A percentile compares a stretch with the other conserved stretches of the same genome.
Evolutionary conservation across 2,329 filamentous ascomycete species (phyloP).

Genomic region (Trichoderma pleuroti): DNA sequence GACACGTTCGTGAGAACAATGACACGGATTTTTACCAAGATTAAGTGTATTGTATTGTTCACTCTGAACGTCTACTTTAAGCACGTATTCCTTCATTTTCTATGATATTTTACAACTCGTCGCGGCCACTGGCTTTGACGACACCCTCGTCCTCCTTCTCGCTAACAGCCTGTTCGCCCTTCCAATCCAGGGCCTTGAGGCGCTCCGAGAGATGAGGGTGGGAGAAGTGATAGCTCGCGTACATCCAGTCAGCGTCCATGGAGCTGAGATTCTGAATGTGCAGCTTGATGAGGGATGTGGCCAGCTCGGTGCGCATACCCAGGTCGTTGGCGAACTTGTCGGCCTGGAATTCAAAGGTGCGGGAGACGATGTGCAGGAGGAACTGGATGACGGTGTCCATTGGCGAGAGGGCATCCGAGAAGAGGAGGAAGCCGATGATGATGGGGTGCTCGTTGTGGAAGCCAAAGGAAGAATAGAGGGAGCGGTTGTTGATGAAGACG

Average conservation of each 20-base stretch:
- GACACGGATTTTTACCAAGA: not conserved
- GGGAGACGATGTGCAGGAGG: constrained; percentile 90
- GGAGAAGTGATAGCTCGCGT: constrained; percentile 97
- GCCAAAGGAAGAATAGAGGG: constrained; percentile 86
- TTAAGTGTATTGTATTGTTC: not conserved
- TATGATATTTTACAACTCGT: constrained; percentile 57
- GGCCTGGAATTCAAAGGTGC: constrained; percentile 94
- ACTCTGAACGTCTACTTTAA: not conserved
- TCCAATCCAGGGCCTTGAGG: constrained; percentile 86
- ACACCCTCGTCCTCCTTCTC: constrained; percentile 42
- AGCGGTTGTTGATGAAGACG: constrained; percentile 93
- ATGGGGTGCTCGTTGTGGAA: constrained; percentile 81
- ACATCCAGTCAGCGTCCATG: constrained; percentile 99
- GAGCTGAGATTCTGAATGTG: constrained; percentile 97
- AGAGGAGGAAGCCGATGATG: constrained; percentile 95
- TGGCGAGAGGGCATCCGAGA: constrained; percentile 92
- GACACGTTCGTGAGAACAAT: not conserved
- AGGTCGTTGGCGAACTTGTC: constrained; percentile 83
- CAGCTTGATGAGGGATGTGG: constrained; percentile 87
- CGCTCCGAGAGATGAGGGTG: constrained; percentile 95
- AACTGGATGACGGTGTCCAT: constrained; percentile 95
- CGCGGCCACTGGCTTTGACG: constrained; percentile 69
- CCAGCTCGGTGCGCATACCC: constrained; percentile 80
- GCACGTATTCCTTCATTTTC: not conserved
- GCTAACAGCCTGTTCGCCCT: constrained; percentile 52